Percentiles rank a stretch among this genome's conserved stretches.
Conservation (phyloP, 2,329 filamentous ascomycete genomes). For the Aspergillus jensenii region DNA sequence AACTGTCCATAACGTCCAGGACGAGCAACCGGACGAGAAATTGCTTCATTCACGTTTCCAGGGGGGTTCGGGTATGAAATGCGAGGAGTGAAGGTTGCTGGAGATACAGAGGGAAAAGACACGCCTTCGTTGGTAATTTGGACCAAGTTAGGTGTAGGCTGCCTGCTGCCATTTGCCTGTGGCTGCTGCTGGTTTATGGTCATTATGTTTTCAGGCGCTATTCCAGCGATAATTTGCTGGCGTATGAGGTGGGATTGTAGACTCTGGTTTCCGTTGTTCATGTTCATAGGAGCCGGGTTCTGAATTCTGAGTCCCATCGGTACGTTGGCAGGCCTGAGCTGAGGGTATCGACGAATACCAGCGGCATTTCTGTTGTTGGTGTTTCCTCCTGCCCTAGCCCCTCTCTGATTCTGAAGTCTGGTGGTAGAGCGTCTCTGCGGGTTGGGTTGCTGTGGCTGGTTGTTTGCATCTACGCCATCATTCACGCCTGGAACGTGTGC, state of each 20-base stretch:
- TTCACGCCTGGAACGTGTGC: not conserved
- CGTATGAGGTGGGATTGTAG: slow-evolving; percentile 29
- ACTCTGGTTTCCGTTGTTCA: not conserved
- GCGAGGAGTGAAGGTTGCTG: slow-evolving; percentile 19
- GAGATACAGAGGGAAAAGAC: slow-evolving; percentile 19
- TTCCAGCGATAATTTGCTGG: slow-evolving; percentile 30
- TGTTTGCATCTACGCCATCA: not conserved
- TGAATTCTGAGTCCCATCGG: not conserved
- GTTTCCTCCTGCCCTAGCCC: not conserved
- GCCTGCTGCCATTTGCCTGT: not conserved
- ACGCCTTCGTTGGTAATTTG: slow-evolving; percentile 22
- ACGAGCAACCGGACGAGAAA: not conserved
- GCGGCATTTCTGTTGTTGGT: not conserved
- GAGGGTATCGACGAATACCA: not conserved
- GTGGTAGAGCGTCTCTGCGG: not conserved
- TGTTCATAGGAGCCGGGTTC: not conserved
- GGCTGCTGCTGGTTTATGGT: slow-evolving; percentile 13
- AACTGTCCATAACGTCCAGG: not conserved
- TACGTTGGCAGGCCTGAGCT: no score
- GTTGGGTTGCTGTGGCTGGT: not conserved
- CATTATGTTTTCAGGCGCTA: slow-evolving; percentile 23
- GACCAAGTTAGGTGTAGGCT: slow-evolving; percentile 13
- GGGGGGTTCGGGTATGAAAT: not conserved
- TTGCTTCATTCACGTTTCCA: not conserved
- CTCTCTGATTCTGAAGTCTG: not conserved